phyloP scores from a whole-genome alignment of 371 early-diverging fungal genomes.

The Actinomucor elegans region DNA sequence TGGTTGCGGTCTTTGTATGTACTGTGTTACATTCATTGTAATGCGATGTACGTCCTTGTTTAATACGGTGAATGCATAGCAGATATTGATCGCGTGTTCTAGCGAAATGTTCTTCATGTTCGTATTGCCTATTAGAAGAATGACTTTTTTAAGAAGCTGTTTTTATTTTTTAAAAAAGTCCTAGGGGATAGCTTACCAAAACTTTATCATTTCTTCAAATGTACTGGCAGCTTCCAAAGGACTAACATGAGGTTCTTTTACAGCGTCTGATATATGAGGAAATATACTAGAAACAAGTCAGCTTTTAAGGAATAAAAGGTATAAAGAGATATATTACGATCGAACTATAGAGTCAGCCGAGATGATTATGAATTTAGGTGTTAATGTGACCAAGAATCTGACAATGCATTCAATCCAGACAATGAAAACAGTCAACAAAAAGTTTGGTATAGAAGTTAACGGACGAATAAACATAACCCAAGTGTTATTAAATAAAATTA shows the following conservation, averaged over 20 bases:
- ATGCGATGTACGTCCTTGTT: background rate
- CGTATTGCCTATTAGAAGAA: slow-evolving; percentile 44
- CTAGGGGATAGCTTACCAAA: slow-evolving; percentile 46
- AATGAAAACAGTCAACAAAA: slow-evolving; percentile 61
- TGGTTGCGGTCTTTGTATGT: slow-evolving; percentile 3
- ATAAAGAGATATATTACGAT: slow-evolving; percentile 24
- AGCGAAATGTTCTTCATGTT: slow-evolving; percentile 80
- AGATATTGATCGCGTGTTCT: slow-evolving; percentile 84
- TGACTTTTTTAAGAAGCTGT: background rate
- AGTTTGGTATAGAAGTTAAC: slow-evolving; percentile 18
- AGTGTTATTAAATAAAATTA: too few relatives aligned
- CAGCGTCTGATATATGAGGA: slow-evolving; percentile 52
- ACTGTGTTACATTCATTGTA: background rate
- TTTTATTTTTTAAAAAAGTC: background rate
- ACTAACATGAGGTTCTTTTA: slow-evolving; percentile 49
- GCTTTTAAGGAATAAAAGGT: background rate
- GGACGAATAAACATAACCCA: slow-evolving; percentile 16
- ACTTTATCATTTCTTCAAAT: slow-evolving; percentile 65
- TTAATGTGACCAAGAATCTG: slow-evolving; percentile 61
- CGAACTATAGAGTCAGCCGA: slow-evolving; percentile 39
- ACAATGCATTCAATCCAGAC: slow-evolving; percentile 64
- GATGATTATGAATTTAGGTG: slow-evolving; percentile 55
- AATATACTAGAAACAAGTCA: slow-evolving; percentile 28
- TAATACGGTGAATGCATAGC: slow-evolving; percentile 82
- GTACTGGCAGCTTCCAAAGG: slow-evolving; percentile 56